Conservation (phyloP, 2,329 filamentous ascomycete species). For the Boeremia exigua region DNA sequence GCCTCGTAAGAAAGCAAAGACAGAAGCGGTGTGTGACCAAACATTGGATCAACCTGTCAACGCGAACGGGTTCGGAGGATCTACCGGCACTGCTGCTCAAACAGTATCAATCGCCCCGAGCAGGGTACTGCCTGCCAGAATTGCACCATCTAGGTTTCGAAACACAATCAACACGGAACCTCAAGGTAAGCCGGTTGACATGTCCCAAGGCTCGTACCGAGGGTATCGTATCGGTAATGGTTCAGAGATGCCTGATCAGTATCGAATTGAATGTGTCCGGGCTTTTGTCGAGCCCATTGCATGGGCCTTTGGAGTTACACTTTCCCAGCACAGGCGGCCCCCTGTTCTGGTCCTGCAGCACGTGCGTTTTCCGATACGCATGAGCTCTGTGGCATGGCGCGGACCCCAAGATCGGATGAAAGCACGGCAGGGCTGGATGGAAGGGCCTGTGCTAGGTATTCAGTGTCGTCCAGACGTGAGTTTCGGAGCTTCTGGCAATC, state of each 20-base stretch:
- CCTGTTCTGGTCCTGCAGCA: conserved; percentile 56
- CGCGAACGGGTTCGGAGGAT: conserved; percentile 16
- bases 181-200: conserved; percentile 30
- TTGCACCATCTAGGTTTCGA: conserved; percentile 37
- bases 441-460: conserved; percentile 64
- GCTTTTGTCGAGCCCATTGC: conserved; percentile 64
- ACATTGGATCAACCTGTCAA: conserved; percentile 15
- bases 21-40: conserved; percentile 28
- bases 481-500: conserved; percentile 52
- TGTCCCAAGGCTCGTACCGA: conserved; percentile 56
- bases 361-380: conserved; percentile 63
- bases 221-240: conserved; percentile 65
- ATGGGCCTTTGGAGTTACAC: conserved; percentile 64
- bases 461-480: conserved; percentile 62
- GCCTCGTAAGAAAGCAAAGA: conserved; percentile 50
- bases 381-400: conserved; percentile 61
- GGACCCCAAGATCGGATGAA: conserved; percentile 59
- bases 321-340: conserved; percentile 55
- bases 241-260: conserved; percentile 63
- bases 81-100: conserved; percentile 5
- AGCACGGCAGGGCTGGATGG: conserved; percentile 61
- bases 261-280: conserved; percentile 62
- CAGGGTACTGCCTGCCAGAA: conserved; percentile 35
- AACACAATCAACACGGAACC: conserved; percentile 29
- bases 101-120: conserved; percentile 26